Evolutionary conservation across 2,329 filamentous ascomycete species (phyloP).

Genomic region (Pseudovirgaria hyperparasitica): DNA sequence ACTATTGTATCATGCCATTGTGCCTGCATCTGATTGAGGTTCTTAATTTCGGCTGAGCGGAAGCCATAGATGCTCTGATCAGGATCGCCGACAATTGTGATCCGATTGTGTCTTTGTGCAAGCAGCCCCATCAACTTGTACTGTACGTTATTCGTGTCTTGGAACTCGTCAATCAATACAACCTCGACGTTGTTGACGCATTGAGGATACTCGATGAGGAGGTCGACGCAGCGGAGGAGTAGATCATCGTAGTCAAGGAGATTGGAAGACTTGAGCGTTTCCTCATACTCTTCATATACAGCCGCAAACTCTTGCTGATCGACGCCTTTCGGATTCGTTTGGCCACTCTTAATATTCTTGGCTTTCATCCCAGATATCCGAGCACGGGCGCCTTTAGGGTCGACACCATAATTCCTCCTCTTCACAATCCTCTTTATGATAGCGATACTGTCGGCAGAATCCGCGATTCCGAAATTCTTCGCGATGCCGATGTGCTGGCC

Average conservation of each 20-base stretch:
- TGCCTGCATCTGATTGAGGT: conserved; percentile 63
- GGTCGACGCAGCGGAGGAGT: conserved; percentile 66
- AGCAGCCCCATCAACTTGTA: conserved; percentile 89
- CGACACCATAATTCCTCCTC: conserved; percentile 52
- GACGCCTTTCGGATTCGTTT: conserved; percentile 28
- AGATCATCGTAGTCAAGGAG: conserved; percentile 92
- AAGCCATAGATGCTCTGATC: conserved; percentile 98
- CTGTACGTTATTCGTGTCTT: conserved; percentile 91
- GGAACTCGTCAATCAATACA: conserved; percentile 92
- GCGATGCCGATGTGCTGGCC: conserved; percentile 71
- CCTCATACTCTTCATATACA: conserved; percentile 65
- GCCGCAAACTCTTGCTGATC: conserved; percentile 54
- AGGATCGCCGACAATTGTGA: conserved; percentile 91
- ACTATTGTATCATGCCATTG: conserved; percentile 70
- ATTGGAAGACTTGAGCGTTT: conserved; percentile 60
- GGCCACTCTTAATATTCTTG: conserved; percentile 36
- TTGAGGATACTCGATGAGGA: conserved; percentile 58
- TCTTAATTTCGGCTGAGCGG: conserved; percentile 83
- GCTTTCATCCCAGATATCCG: conserved; percentile 60
- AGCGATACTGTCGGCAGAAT: conserved; percentile 64
- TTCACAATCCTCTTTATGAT: conserved; percentile 78
- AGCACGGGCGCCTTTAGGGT: conserved; percentile 55
- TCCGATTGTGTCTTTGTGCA: conserved; percentile 56
- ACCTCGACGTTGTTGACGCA: conserved; percentile 85
- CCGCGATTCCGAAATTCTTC: conserved; percentile 81